These are phyloP conservation scores for Batkoa obscura DNA, from an alignment of 371 early-diverging fungal genomes.

Conservation along the genomic window DNA sequence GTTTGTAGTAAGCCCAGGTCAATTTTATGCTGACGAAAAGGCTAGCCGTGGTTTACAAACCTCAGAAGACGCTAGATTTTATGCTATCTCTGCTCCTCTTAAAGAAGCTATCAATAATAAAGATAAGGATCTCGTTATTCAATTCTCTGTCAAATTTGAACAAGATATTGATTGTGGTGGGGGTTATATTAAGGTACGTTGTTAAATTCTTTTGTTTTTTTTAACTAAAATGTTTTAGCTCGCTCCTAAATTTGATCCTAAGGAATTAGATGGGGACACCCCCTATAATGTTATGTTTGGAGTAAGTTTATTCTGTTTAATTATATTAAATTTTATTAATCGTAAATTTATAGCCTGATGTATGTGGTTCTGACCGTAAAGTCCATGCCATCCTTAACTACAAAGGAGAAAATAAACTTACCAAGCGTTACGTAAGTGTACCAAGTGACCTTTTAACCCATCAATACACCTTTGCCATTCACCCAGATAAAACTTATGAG, in stretches of 20 bases:
- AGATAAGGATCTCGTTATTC: constrained; percentile 53
- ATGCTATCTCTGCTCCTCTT: constrained; percentile 57
- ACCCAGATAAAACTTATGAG: constrained; percentile 32
- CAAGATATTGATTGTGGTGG: constrained; percentile 90
- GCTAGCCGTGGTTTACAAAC: constrained; percentile 55
- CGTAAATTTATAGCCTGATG: constrained; percentile 54
- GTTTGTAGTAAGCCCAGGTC: constrained; percentile 49
- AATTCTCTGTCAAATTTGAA: constrained; percentile 92
- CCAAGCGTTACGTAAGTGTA: constrained; percentile 36
- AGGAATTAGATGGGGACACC: constrained; percentile 65
- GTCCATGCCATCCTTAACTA: constrained; percentile 91
- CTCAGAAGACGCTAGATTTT: constrained; percentile 66
- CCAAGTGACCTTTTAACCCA: constrained; percentile 56
- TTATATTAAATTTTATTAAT: background rate
- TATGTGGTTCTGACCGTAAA: constrained; percentile 79
- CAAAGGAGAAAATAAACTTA: constrained; percentile 73
- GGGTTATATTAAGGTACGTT: constrained; percentile 77
- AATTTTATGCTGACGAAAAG: constrained; percentile 56
- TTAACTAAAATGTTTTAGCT: constrained; percentile 1
- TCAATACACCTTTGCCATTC: constrained; percentile 78
- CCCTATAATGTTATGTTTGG: constrained; percentile 91
- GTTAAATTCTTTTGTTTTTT: constrained; percentile 7
- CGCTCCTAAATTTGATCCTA: constrained; percentile 29
- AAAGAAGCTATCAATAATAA: constrained; percentile 45
- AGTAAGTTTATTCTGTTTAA: constrained; percentile 8